Base-by-base conservation (phyloP, 305 asterid genomes). In the Fraxinus nigra region DNA sequence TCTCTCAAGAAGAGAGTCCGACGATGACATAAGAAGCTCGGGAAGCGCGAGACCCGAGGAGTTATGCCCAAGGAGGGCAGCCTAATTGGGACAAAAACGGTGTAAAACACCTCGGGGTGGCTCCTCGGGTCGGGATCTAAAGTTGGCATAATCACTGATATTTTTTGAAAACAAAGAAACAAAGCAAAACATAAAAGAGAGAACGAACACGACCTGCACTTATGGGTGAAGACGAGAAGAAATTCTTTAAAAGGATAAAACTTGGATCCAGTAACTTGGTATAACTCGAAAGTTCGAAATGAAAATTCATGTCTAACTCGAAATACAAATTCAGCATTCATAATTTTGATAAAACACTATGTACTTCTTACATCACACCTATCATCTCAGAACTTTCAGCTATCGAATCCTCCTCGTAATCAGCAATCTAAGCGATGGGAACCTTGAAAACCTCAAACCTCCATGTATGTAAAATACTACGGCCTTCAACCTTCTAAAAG, bases 251-350 rank as follows among this genome's bases (percentile, higher is more conserved):
- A 56, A 56, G 65, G 7, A 61, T 22, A 26, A 48, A 67, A 67
- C 74, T 5, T 4, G 74, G 20, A 67, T 67, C 38, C n/a, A 63
- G 72, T 67, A 67, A 67, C 69, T 80, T 79, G 6, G 84, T 78
- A 78, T 85, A 76, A 75, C 65, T 83, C 82, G 56, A 61, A 72
- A 72, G 77, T 79, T 77, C 30, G n/a, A 30, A 38, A 67, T 30
- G 65, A 18, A 77, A 73, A 80, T 33, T 81, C 54, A 26, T 70
- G 40, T 63, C 20, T 48, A 84, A 56, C 34, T 72, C 84, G 40
- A 86, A 74, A 35, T 84, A 76, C 78, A 81, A 78, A 35, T 80
- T 51, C 79, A 72, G 7, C 81, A 59, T 13, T 34, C 78, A 80
- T 3, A 54, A 30, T 76, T 78, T 70, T 61, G 79, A 78, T 75